Conservation (phyloP, 495 filamentous ascomycete species). For the Neurospora sp. region DNA sequence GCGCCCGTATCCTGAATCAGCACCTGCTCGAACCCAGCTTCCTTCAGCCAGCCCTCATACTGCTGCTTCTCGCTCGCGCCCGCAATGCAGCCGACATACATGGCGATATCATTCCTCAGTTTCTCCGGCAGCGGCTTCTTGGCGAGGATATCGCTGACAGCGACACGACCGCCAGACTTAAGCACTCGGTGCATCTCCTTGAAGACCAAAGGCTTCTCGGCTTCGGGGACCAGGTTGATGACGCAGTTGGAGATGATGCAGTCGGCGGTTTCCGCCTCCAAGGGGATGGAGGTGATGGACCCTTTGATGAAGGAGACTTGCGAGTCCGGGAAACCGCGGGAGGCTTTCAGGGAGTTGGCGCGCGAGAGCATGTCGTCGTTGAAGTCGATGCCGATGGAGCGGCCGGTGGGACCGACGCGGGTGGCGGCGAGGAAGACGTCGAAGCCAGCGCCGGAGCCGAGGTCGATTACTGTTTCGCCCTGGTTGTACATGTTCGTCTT, state of each 20-base stretch:
- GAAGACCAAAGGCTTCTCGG: constrained; percentile 49
- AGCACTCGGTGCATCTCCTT: constrained; percentile 52
- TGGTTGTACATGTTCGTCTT: too few relatives aligned
- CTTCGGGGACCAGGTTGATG: constrained; percentile 52
- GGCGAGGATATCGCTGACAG: constrained; percentile 55
- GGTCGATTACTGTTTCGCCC: constrained; percentile 56
- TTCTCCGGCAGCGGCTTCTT: constrained; percentile 40
- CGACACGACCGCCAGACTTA: constrained; percentile 50
- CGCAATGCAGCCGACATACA: constrained; percentile 52
- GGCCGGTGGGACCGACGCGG: constrained; percentile 44
- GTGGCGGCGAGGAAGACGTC: constrained; percentile 52
- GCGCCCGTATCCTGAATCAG: constrained; percentile 30
- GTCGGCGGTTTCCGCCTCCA: constrained; percentile 36
- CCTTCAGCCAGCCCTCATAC: constrained; percentile 45
- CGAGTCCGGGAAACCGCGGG: constrained; percentile 8
- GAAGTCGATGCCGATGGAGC: constrained; percentile 58
- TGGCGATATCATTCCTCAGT: constrained; percentile 35
- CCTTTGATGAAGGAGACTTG: constrained; percentile 46
- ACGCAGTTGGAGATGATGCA: constrained; percentile 52
- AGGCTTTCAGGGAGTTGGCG: constrained; percentile 36
- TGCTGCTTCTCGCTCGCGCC: constrained; percentile 45
- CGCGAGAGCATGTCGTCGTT: constrained; percentile 53
- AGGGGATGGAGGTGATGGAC: constrained; percentile 41
- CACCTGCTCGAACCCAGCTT: constrained; percentile 38
- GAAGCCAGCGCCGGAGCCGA: constrained; percentile 55